Evolutionary conservation across 2,329 filamentous ascomycete species (phyloP).

Genomic region (Pseudocercospora pini-densiflorae): DNA sequence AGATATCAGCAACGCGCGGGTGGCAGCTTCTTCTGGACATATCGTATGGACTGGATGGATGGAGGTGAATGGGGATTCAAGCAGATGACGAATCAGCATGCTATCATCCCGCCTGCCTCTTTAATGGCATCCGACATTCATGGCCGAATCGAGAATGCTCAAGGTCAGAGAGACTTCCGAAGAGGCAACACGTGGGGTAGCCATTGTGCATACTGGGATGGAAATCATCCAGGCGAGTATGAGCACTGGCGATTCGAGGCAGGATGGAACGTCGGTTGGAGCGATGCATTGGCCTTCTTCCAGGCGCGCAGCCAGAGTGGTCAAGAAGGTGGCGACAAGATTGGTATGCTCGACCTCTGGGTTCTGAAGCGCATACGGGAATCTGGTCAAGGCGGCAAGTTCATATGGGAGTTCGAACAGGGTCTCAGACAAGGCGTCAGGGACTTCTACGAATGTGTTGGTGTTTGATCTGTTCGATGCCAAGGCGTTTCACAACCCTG

Average conservation of each 20-base stretch:
- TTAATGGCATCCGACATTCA: slow-evolving; percentile 45
- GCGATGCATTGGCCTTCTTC: slow-evolving; percentile 60
- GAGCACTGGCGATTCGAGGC: slow-evolving; percentile 60
- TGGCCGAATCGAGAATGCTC: slow-evolving; percentile 45
- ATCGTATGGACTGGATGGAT: slow-evolving; percentile 66
- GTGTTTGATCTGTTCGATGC: slow-evolving; percentile 28
- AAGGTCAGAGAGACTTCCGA: slow-evolving; percentile 43
- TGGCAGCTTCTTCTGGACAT: slow-evolving; percentile 65
- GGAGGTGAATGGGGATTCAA: slow-evolving; percentile 66
- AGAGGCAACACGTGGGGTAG: slow-evolving; percentile 44
- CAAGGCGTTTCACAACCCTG: neutral
- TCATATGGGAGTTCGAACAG: slow-evolving; percentile 58
- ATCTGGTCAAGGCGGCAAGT: slow-evolving; percentile 52
- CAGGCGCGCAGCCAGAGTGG: slow-evolving; percentile 44
- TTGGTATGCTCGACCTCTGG: slow-evolving; percentile 65
- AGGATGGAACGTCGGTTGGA: slow-evolving; percentile 62
- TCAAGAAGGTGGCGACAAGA: slow-evolving; percentile 53
- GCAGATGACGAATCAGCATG: slow-evolving; percentile 53
- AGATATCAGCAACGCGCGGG: slow-evolving; percentile 56
- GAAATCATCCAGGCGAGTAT: slow-evolving; percentile 47
- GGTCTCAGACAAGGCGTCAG: slow-evolving; percentile 53
- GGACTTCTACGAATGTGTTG: slow-evolving; percentile 45
- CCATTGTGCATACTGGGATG: slow-evolving; percentile 59
- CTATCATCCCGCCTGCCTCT: slow-evolving; percentile 47
- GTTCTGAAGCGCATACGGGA: slow-evolving; percentile 59